Base-by-base conservation (phyloP, 2,329 filamentous ascomycete genomes). In the Venturia carpophila region DNA sequence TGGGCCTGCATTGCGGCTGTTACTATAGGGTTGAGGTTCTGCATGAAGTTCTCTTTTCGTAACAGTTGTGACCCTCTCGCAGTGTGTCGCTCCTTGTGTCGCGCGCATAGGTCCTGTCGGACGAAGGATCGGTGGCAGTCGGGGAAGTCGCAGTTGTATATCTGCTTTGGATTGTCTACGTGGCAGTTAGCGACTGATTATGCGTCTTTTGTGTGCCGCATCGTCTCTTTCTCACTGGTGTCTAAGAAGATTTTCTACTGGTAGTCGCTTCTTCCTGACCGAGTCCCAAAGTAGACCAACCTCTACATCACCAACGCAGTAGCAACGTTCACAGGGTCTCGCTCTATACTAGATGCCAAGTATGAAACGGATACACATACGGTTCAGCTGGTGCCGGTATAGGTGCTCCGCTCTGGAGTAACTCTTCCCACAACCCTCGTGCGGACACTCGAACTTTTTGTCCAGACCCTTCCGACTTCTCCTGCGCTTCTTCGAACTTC, bases 351-450 rank as follows among this genome's bases (percentile, higher is more conserved):
- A 64, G 42, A 67, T 65, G 41, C 6, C 30, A 37, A 52, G 60
- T 42, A 45, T 68, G 63, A 69, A 65, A 52, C 45, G 41, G 62
- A 39, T 43, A 55, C 27, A 80, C 86, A 75, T 81, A 92, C 89
- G 94, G 74, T 99, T 99, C 70, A 97, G 79, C 78, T 97, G 92
- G 77, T 97, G 93, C 58, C 94, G 87, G 78, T 97, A 97, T 79
- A 99, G 80, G 79, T 99, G 94, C 77, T 97, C 94, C 10, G 94
- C 93, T 73, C 94, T 85, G 34, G 93, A 97, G 75, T 99, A 99
- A 74, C 89, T 95, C 81, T 97, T 99, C 49, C 91, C 92, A 72
- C 94, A 99, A 47, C 89, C 91, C 69, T 90, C 87, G 67, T 91
- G 86, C 5, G 89, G 87, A 73, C 94, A 99, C 71, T 77, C 71